These are phyloP conservation scores for Cyberlindnera sargentensis DNA, from an alignment of 805 yeast species.

Conservation along the genomic window DNA sequence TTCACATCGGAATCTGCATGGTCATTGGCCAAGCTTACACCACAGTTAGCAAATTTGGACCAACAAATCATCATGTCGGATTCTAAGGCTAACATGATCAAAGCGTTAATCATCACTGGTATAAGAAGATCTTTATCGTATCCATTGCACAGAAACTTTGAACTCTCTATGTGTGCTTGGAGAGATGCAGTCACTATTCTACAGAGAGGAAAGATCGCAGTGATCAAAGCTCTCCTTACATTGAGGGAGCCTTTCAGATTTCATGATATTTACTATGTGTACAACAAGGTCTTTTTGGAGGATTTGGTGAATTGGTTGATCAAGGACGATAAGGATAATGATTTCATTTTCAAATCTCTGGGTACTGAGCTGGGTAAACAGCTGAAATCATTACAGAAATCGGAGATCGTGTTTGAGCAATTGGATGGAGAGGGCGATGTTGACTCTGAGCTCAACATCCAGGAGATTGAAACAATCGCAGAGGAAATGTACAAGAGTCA, in stretches of 20 bases:
- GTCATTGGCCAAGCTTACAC: slow-evolving; percentile 83
- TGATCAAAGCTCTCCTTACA: slow-evolving; percentile 53
- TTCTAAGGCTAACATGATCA: slow-evolving; percentile 29
- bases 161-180: slow-evolving; percentile 58
- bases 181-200: slow-evolving; percentile 61
- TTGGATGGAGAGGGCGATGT: slow-evolving; percentile 31
- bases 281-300: slow-evolving; percentile 67
- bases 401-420: slow-evolving; percentile 52
- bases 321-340: slow-evolving; percentile 48
- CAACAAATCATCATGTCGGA: slow-evolving; percentile 36
- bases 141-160: slow-evolving; percentile 73
- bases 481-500: slow-evolving; percentile 34
- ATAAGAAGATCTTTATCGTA: slow-evolving; percentile 68
- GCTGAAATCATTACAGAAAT: slow-evolving; percentile 30
- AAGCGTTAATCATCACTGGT: slow-evolving; percentile 51
- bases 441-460: slow-evolving; percentile 38
- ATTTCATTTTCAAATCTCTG: slow-evolving; percentile 48
- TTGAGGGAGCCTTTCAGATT: slow-evolving; percentile 68
- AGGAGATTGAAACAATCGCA: slow-evolving; percentile 53
- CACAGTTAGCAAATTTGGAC: slow-evolving; percentile 73
- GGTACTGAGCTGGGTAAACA: slow-evolving; percentile 57
- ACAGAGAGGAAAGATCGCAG: slow-evolving; percentile 59
- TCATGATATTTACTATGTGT: slow-evolving; percentile 81
- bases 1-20: slow-evolving; percentile 85
- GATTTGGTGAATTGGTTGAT: slow-evolving; percentile 75